phyloP scores from a whole-genome alignment of 2,329 filamentous ascomycete species.

The Trichoderma citrinoviride region DNA sequence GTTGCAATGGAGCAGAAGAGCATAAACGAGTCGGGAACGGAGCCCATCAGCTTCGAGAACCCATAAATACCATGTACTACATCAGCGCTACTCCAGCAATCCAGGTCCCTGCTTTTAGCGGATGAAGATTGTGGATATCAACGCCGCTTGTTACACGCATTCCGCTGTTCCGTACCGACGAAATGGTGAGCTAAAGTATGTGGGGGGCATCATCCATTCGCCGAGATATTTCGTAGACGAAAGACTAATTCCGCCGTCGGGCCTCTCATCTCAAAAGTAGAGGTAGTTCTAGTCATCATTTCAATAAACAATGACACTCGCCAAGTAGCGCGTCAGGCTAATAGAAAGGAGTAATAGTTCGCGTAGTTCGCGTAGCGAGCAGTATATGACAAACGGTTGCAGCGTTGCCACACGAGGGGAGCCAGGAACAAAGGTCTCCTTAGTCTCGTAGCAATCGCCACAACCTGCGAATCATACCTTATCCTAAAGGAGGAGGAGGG shows the following conservation, averaged over 20 bases:
- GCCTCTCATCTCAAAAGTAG: background rate
- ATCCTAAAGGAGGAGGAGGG: too few relatives aligned
- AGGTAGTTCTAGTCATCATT: background rate
- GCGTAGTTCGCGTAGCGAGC: background rate
- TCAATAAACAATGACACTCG: background rate
- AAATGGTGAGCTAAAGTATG: background rate
- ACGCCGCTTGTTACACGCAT: background rate
- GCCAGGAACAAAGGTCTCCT: too few relatives aligned
- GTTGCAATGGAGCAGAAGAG: background rate
- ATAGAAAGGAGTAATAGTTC: background rate
- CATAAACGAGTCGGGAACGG: background rate
- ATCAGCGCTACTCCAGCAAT: slow-evolving; percentile 5
- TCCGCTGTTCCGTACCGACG: too few relatives aligned
- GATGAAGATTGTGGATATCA: background rate
- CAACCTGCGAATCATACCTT: too few relatives aligned
- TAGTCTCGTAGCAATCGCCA: too few relatives aligned
- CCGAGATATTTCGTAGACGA: background rate
- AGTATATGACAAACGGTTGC: background rate
- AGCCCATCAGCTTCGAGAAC: background rate
- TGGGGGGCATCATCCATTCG: background rate
- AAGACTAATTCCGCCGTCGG: background rate
- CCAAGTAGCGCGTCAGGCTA: background rate
- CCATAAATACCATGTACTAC: slow-evolving; percentile 16
- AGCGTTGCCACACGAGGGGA: too few relatives aligned
- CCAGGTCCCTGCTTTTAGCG: background rate